These are phyloP conservation scores for Leonotis leonurus DNA, from an alignment of 257 asterid genomes.

Conservation along the genomic window DNA sequence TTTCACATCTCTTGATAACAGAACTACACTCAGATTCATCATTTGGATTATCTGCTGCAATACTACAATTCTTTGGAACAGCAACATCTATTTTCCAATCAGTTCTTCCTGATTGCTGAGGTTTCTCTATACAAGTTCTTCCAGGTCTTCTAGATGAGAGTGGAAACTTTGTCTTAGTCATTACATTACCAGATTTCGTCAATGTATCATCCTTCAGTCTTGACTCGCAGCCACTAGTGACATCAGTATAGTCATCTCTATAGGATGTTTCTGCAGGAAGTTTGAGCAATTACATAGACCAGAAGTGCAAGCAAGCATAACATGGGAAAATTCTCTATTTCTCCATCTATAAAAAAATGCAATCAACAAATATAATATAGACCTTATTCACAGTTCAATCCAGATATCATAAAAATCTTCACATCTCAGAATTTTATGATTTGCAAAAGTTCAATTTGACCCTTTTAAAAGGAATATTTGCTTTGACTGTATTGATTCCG, in stretches of 20 bases:
- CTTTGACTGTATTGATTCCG: neutral
- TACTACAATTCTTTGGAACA: constrained; percentile 48
- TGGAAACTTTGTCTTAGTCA: constrained; percentile 47
- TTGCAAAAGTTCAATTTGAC: neutral
- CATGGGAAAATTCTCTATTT: neutral
- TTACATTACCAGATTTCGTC: constrained; percentile 37
- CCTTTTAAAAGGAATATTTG: neutral
- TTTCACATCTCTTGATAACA: constrained; percentile 53
- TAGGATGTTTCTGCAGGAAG: constrained; percentile 54
- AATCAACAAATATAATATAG: neutral
- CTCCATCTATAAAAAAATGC: neutral
- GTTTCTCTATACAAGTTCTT: constrained; percentile 43
- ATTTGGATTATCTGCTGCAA: constrained; percentile 35
- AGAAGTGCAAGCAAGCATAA: constrained; percentile 19
- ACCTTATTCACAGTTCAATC: constrained; percentile 3
- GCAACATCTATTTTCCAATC: constrained; percentile 83
- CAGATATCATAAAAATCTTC: constrained; percentile 1
- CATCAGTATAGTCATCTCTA: constrained; percentile 65
- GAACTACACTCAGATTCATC: constrained; percentile 78
- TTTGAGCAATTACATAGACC: constrained; percentile 11
- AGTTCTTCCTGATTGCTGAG: constrained; percentile 47
- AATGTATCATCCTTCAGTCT: constrained; percentile 37
- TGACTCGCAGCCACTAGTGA: constrained; percentile 50
- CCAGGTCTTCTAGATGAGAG: constrained; percentile 50
- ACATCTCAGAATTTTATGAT: neutral